phyloP scores from a whole-genome alignment of 192 early-diverging fungal species.

The Coemansia sp. region DNA sequence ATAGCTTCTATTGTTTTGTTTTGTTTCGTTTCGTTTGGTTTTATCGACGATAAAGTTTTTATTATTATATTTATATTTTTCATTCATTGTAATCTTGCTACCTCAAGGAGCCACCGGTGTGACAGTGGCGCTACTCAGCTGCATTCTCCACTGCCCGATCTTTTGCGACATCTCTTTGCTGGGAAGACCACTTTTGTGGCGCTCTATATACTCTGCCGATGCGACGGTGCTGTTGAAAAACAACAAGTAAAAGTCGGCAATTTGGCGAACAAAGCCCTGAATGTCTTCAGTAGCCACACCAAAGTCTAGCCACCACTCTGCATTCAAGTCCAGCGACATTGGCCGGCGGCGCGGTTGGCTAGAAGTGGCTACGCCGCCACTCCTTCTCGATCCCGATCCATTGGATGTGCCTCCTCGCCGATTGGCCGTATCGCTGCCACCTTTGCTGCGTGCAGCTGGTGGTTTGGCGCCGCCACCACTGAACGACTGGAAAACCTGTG shows the following conservation, averaged over 20 bases:
- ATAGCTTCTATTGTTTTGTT: neutral
- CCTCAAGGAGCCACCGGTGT: constrained; percentile 7
- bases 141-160: constrained; percentile 51
- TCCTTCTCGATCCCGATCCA: neutral
- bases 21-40: neutral
- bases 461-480: neutral
- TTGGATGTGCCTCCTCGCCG: constrained; percentile 3
- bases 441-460: neutral
- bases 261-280: constrained; percentile 54
- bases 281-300: constrained; percentile 40
- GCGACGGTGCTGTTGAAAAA: constrained; percentile 42
- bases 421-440: too few relatives aligned
- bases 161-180: constrained; percentile 41
- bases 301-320: constrained; percentile 44
- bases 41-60: neutral
- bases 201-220: constrained; percentile 36
- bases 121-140: constrained; percentile 13
- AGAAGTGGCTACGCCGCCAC: neutral
- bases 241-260: constrained; percentile 53
- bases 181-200: constrained; percentile 37
- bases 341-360: constrained; percentile 9
- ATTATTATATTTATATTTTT: neutral
- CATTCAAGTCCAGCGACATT: constrained; percentile 17
- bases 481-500: neutral
- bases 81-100: too few relatives aligned